Evolutionary conservation across 2,329 filamentous ascomycete genomes (phyloP).

Genomic region (Herpotrichia juniperi): DNA sequence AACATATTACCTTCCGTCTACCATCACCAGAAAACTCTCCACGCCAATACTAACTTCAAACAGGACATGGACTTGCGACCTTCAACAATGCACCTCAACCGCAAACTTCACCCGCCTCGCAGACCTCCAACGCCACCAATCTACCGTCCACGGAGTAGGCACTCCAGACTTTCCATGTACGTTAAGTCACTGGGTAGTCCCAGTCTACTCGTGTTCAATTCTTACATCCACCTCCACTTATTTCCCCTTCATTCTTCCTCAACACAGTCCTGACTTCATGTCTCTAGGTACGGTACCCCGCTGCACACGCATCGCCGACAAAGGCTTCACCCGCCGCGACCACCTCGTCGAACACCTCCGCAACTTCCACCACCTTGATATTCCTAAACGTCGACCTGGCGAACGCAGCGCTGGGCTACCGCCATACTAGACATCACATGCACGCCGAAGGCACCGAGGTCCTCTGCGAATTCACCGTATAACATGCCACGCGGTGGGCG

Average conservation of each 20-base stretch:
- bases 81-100: conserved; percentile 35
- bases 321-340: conserved; percentile 62
- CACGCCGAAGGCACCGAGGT: background rate
- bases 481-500: background rate
- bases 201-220: no score
- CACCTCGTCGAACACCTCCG: conserved; percentile 64
- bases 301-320: conserved; percentile 39
- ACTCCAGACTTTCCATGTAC: conserved; percentile 40
- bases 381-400: conserved; percentile 46
- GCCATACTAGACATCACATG: background rate
- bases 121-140: conserved; percentile 43
- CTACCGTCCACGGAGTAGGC: conserved; percentile 38
- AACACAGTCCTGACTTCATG: background rate
- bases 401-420: conserved; percentile 35
- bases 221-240: background rate
- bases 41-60: background rate
- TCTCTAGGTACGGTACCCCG: conserved; percentile 18
- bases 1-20: background rate
- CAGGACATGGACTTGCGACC: conserved; percentile 41
- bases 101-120: conserved; percentile 43
- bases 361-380: conserved; percentile 59
- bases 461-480: background rate
- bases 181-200: no score
- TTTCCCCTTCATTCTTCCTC: background rate
- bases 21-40: background rate